A percentile compares a stretch with the other conserved stretches of the same genome.
Evolutionary conservation across 2,329 filamentous ascomycete species (phyloP).

Genomic region (Xylaria sp.): DNA sequence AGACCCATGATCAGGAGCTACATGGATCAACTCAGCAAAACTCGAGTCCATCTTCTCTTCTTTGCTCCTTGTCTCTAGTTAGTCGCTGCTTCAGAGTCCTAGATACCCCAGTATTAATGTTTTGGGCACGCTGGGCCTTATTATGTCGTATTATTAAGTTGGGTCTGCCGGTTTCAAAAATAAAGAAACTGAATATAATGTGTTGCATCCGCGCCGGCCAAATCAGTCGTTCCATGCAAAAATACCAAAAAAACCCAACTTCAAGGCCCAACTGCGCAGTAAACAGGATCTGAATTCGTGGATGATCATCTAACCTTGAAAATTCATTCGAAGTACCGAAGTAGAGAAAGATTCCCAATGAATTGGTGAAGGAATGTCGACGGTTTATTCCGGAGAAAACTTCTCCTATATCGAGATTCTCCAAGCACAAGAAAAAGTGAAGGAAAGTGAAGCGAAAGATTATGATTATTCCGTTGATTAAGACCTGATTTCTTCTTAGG

Average conservation of each 20-base stretch:
- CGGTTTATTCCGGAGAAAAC: background rate
- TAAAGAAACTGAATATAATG: conserved; percentile 13
- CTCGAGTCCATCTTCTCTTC: conserved; percentile 33
- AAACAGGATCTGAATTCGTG: background rate
- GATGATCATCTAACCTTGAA: background rate
- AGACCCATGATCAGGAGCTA: conserved; percentile 27
- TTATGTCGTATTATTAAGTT: conserved; percentile 14
- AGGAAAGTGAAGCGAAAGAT: conserved; percentile 24
- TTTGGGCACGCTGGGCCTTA: conserved; percentile 13
- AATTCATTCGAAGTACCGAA: background rate
- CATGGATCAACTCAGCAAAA: conserved; percentile 28
- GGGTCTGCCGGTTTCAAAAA: conserved; percentile 4
- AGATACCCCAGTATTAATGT: conserved; percentile 23
- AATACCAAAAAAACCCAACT: background rate
- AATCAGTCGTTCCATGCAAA: conserved; percentile 1
- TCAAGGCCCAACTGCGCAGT: background rate
- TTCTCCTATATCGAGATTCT: conserved; percentile 17
- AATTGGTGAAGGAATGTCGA: conserved; percentile 4
- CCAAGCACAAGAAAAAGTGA: conserved; percentile 19
- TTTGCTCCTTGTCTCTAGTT: conserved; percentile 18
- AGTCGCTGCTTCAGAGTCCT: conserved; percentile 19
- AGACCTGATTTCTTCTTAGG: conserved; percentile 25
- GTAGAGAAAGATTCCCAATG: conserved; percentile 4
- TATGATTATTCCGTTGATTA: conserved; percentile 30
- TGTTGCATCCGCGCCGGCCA: conserved; percentile 23